phyloP scores from a whole-genome alignment of 768 basidiomycete genomes.

The Sistotremastrum niveocremeum region DNA sequence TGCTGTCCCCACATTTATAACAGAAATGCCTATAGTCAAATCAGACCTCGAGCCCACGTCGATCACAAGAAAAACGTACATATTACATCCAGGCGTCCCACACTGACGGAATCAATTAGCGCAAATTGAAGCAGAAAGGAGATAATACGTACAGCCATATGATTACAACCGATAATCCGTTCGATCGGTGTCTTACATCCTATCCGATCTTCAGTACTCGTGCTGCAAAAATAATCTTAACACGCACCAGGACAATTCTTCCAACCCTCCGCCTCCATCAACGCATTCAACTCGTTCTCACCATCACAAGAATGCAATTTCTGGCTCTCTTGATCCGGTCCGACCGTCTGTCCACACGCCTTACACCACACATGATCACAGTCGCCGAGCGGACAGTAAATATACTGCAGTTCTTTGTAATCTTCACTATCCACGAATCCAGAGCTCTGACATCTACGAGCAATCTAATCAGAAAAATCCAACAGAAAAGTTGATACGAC shows the following conservation, averaged over 20 bases:
- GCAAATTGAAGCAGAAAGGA: background rate
- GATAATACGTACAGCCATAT: conserved; percentile 19
- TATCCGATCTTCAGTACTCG: conserved; percentile 8
- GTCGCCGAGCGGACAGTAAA: conserved; percentile 34
- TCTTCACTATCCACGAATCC: conserved; percentile 39
- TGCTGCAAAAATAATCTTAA: background rate
- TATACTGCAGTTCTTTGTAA: conserved; percentile 22
- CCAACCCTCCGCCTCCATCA: conserved; percentile 47
- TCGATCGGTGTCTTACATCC: conserved; percentile 26
- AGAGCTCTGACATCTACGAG: conserved; percentile 32
- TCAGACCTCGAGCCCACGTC: no score
- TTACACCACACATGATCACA: conserved; percentile 51
- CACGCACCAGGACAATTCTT: conserved; percentile 44
- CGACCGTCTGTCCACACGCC: conserved; percentile 33
- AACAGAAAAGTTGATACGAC: conserved; percentile 4
- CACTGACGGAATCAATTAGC: conserved; percentile 11
- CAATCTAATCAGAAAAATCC: background rate
- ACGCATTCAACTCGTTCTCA: conserved; percentile 34
- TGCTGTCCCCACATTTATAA: conserved; percentile 18
- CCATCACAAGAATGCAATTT: conserved; percentile 44
- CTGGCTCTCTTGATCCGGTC: conserved; percentile 19
- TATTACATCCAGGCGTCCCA: conserved; percentile 19
- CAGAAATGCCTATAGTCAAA: conserved; percentile 20
- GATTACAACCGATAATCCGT: conserved; percentile 22
- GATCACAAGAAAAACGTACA: conserved; percentile 11